Evolutionary conservation across 1,284 basidiomycete species (phyloP).

Genomic region (Xanthoconium separans): DNA sequence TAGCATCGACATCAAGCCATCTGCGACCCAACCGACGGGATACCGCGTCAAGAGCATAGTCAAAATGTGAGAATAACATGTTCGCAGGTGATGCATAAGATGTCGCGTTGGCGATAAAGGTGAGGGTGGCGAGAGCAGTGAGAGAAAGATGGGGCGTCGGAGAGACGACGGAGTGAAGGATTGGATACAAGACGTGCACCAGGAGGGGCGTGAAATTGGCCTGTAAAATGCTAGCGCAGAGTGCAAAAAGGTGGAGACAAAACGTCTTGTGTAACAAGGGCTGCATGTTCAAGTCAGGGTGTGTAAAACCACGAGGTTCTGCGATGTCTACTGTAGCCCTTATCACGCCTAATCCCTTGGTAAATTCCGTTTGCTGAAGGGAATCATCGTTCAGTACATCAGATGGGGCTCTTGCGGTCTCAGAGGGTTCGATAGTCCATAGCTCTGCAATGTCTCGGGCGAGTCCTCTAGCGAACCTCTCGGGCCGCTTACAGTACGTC

Average conservation of each 20-base stretch:
- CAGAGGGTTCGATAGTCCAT: conserved; percentile 53
- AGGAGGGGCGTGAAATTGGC: conserved; percentile 70
- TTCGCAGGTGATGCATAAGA: conserved; percentile 85
- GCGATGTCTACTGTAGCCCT: conserved; percentile 37
- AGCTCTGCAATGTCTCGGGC: conserved; percentile 64
- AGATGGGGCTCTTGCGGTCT: conserved; percentile 9
- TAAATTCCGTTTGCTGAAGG: conserved; percentile 43
- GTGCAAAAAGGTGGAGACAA: conserved; percentile 69
- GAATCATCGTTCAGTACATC: conserved; percentile 28
- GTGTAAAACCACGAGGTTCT: conserved; percentile 44
- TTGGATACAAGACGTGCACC: conserved; percentile 77
- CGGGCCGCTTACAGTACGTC: conserved; percentile 45
- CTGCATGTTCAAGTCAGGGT: conserved; percentile 35
- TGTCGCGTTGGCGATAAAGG: conserved; percentile 64
- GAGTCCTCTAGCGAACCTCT: conserved; percentile 65
- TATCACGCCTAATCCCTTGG: conserved; percentile 42
- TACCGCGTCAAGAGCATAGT: conserved; percentile 88
- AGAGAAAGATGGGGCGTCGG: conserved; percentile 62
- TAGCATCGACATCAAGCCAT: conserved; percentile 77
- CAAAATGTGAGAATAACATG: conserved; percentile 87
- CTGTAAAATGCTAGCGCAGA: conserved; percentile 67
- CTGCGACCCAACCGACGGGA: conserved; percentile 76
- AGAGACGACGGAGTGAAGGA: conserved; percentile 81
- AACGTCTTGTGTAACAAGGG: conserved; percentile 58
- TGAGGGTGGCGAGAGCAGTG: conserved; percentile 70